A percentile compares a stretch with the other conserved stretches of the same genome.
phyloP scores from a whole-genome alignment of 495 filamentous ascomycete species.

The Sphaerosporella brunnea region DNA sequence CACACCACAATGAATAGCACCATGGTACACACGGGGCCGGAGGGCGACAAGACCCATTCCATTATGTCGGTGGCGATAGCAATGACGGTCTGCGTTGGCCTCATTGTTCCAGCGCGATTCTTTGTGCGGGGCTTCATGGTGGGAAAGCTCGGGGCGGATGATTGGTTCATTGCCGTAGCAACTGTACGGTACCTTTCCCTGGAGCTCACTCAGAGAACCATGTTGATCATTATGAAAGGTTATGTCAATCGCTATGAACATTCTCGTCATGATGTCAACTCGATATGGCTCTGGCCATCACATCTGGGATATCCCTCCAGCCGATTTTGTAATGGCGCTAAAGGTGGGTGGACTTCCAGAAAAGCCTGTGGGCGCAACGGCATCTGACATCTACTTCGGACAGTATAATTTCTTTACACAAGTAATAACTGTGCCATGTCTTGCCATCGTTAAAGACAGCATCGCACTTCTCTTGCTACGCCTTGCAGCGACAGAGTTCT shows the following conservation, averaged over 20 bases:
- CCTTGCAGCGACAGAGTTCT: conserved; percentile 26
- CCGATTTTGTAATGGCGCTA: neutral
- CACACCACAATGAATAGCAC: too few relatives aligned
- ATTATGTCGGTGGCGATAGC: conserved; percentile 1
- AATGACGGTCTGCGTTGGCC: neutral
- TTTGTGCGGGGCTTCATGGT: neutral
- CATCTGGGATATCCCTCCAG: neutral
- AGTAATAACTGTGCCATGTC: conserved; percentile 29
- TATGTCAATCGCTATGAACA: neutral
- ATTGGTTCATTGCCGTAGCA: neutral
- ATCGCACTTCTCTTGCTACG: conserved; percentile 34
- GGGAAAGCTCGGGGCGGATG: neutral
- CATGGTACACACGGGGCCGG: too few relatives aligned
- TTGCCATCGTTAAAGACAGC: conserved; percentile 32
- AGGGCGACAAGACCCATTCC: too few relatives aligned
- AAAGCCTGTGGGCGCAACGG: conserved; percentile 4
- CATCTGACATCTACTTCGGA: too few relatives aligned
- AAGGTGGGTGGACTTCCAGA: neutral
- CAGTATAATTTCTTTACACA: conserved; percentile 33
- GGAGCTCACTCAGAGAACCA: too few relatives aligned
- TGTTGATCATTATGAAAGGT: neutral
- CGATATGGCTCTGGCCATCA: neutral
- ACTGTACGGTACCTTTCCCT: neutral
- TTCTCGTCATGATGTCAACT: neutral
- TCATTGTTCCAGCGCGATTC: neutral